These are phyloP conservation scores for Ophiostoma sp. DNA, from an alignment of 2,329 filamentous ascomycete genomes.

Conservation along the genomic window DNA sequence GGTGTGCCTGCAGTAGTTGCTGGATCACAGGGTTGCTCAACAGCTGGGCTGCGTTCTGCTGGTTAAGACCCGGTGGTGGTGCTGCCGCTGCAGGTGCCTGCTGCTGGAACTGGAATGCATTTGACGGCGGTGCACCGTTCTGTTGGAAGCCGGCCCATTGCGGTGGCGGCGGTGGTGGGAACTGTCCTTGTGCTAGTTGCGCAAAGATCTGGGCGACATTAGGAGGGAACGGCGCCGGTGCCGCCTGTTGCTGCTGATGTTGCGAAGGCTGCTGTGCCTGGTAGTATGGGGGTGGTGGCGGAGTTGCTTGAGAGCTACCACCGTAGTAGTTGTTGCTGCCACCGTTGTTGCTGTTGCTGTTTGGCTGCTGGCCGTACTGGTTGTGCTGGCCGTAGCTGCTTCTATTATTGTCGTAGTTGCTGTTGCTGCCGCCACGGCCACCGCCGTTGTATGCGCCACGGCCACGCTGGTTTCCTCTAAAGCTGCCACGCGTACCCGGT, in stretches of 20 bases:
- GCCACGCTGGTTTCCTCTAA: conserved; percentile 18
- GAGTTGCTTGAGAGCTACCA: background rate
- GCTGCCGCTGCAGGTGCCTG: conserved; percentile 30
- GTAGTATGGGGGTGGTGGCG: background rate
- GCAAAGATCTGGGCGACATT: conserved; percentile 3
- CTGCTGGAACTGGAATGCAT: conserved; percentile 14
- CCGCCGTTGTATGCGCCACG: conserved; percentile 24
- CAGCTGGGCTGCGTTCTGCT: conserved; percentile 16
- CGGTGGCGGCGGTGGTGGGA: background rate
- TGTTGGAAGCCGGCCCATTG: conserved; percentile 19
- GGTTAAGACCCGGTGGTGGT: conserved; percentile 7
- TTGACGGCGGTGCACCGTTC: background rate
- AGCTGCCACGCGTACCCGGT: conserved; percentile 24
- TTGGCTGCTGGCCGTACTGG: background rate
- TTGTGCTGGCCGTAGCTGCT: background rate
- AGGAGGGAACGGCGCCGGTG: background rate
- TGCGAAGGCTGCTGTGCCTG: conserved; percentile 12
- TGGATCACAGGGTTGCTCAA: conserved; percentile 35
- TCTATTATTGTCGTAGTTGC: conserved; percentile 5
- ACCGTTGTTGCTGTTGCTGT: conserved; percentile 23
- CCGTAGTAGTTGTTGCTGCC: background rate
- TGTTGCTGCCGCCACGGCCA: conserved; percentile 26
- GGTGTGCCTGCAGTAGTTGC: conserved; percentile 32
- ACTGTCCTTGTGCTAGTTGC: background rate
- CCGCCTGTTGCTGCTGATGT: background rate